Evolutionary conservation across 2,329 filamentous ascomycete genomes (phyloP).

Genomic region (Pseudofabraea citricarpa): DNA sequence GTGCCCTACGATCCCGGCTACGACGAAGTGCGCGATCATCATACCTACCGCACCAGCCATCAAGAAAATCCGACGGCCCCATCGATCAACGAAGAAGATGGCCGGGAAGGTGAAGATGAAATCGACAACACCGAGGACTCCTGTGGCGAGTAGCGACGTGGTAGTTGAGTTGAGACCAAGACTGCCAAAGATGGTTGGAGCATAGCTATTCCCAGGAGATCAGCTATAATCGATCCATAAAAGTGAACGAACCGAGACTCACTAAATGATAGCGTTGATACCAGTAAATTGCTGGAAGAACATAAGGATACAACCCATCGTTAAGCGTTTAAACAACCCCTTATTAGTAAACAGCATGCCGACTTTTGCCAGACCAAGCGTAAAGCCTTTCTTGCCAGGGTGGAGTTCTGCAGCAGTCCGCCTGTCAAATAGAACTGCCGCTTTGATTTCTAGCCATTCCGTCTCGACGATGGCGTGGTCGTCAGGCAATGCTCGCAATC

Average conservation of each 20-base stretch:
- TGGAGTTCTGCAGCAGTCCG: conserved; percentile 41
- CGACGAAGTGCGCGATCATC: conserved; percentile 51
- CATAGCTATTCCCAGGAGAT: conserved; percentile 35
- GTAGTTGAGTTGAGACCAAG: conserved; percentile 36
- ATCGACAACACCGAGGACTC: conserved; percentile 65
- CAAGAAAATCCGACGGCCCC: conserved; percentile 55
- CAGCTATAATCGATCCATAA: background rate
- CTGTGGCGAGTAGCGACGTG: conserved; percentile 56
- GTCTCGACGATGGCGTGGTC: conserved; percentile 51
- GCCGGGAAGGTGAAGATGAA: conserved; percentile 60
- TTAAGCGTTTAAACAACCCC: conserved; percentile 2
- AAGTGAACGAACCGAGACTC: conserved; percentile 16
- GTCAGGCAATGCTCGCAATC: conserved; percentile 48
- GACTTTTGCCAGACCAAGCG: conserved; percentile 2
- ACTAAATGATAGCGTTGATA: conserved; percentile 44
- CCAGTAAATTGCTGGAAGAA: conserved; percentile 46
- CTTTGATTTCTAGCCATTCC: conserved; percentile 52
- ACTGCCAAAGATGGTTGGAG: conserved; percentile 48
- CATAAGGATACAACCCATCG: conserved; percentile 8
- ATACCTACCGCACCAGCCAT: conserved; percentile 63
- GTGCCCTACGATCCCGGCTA: conserved; percentile 54
- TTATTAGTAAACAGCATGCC: conserved; percentile 7
- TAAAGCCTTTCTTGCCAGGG: conserved; percentile 16
- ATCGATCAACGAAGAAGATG: conserved; percentile 56
- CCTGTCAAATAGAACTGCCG: conserved; percentile 40